Evolutionary conservation across 768 basidiomycete species (phyloP).

Genomic region (Tylopilus felleus): DNA sequence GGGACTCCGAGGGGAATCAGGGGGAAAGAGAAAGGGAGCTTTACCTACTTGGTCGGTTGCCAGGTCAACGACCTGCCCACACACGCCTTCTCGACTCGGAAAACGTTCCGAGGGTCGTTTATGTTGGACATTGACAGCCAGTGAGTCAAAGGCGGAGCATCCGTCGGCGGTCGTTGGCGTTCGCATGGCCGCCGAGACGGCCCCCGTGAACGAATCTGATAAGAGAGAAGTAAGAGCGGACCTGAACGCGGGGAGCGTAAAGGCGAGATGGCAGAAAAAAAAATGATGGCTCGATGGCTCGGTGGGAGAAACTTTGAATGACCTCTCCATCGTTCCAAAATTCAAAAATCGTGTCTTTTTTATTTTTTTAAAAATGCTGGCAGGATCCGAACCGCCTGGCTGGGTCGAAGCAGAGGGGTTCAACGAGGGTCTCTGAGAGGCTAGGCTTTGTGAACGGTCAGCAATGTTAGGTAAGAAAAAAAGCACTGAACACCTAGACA

Average conservation of each 20-base stretch:
- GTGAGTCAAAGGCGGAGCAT: background rate
- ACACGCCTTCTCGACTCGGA: background rate
- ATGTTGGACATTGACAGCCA: background rate
- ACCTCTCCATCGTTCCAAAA: background rate
- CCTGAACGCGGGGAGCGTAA: background rate
- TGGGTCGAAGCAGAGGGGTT: too few species aligned
- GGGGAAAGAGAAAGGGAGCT: background rate
- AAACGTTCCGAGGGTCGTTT: too few species aligned
- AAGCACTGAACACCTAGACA: background rate
- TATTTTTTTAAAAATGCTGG: background rate
- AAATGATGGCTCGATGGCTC: background rate
- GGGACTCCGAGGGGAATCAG: background rate
- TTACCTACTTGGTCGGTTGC: background rate
- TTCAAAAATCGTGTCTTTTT: background rate
- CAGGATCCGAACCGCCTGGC: background rate
- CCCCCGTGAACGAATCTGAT: background rate
- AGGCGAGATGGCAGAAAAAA: background rate
- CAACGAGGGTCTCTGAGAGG: too few species aligned
- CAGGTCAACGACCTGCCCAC: background rate
- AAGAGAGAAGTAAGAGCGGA: background rate
- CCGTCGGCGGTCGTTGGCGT: background rate
- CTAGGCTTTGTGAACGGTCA: background rate
- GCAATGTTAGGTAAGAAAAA: background rate
- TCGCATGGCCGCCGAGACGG: background rate
- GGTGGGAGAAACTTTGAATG: background rate